A percentile compares a stretch with the other conserved stretches of the same genome.
Evolutionary conservation across 345 rosid genomes (phyloP).

Genomic region (Lepidium sativum): DNA sequence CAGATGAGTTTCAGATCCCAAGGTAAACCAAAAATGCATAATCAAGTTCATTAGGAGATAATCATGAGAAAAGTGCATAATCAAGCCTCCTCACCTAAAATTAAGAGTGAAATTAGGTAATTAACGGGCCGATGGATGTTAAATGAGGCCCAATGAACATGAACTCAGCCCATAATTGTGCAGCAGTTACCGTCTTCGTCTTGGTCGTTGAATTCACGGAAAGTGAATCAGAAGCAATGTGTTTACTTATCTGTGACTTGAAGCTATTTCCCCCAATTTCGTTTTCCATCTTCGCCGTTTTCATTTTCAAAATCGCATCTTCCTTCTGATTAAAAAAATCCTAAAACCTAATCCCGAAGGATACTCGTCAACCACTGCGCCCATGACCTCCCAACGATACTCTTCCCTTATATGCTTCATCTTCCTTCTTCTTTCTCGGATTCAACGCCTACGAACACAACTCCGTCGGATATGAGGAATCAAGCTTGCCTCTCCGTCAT

Average conservation of each 20-base stretch:
- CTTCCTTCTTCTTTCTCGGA: conserved; percentile 12
- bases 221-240: conserved; percentile 14
- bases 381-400: conserved; percentile 62
- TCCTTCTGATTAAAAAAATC: conserved; percentile 21
- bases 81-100: no score
- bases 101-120: no score
- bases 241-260: conserved; percentile 47
- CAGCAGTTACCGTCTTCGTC: background rate
- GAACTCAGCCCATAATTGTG: background rate
- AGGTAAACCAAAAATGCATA: no score
- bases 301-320: conserved; percentile 18
- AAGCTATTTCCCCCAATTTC: conserved; percentile 49
- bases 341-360: conserved; percentile 47
- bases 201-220: background rate
- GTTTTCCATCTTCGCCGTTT: conserved; percentile 31
- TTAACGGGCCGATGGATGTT: background rate
- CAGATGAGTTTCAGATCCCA: no score
- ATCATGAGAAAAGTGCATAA: no score
- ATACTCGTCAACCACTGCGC: conserved; percentile 60
- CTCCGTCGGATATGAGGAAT: conserved; percentile 32
- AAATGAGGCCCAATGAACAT: background rate
- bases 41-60: no score
- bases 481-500: conserved; percentile 29
- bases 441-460: conserved; percentile 16
- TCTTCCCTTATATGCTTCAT: conserved; percentile 31